Percentiles rank a stretch among this genome's conserved stretches.
Evolutionary conservation across 2,329 filamentous ascomycete species (phyloP).

Genomic region (Periconia sp.): DNA sequence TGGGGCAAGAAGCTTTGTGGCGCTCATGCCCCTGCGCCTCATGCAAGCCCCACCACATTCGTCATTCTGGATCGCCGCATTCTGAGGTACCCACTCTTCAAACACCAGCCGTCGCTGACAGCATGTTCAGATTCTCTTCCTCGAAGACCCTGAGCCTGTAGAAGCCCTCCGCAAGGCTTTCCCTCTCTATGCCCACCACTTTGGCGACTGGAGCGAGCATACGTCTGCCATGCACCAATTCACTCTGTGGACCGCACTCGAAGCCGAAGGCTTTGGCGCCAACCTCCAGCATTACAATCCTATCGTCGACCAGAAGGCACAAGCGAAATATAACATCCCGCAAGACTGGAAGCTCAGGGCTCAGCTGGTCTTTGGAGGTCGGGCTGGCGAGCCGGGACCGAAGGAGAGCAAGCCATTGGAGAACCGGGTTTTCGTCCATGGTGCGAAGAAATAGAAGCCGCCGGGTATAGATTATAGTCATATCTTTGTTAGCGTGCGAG

Average conservation of each 20-base stretch:
- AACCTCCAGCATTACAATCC: conserved; percentile 97
- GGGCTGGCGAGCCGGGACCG: conserved; percentile 60
- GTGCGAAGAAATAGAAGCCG: conserved; percentile 35
- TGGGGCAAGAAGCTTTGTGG: background rate
- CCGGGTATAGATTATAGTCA: background rate
- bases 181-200: conserved; percentile 77
- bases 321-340: conserved; percentile 72
- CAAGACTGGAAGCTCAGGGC: conserved; percentile 76
- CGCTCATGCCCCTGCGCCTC: conserved; percentile 14
- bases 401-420: conserved; percentile 71
- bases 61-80: conserved; percentile 1
- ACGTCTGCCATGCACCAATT: conserved; percentile 83
- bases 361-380: conserved; percentile 82
- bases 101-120: conserved; percentile 18
- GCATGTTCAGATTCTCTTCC: conserved; percentile 73
- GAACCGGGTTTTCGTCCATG: conserved; percentile 61
- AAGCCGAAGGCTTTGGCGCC: conserved; percentile 82
- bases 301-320: conserved; percentile 75
- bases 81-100: conserved; percentile 3
- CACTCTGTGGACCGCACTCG: conserved; percentile 79
- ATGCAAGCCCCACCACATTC: conserved; percentile 20
- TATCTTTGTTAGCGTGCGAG: conserved; percentile 6
- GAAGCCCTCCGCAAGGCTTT: conserved; percentile 71
- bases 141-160: conserved; percentile 75
- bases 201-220: conserved; percentile 78